These are phyloP conservation scores for Amanita pallidorosea DNA, from an alignment of 768 basidiomycete species.

Conservation along the genomic window DNA sequence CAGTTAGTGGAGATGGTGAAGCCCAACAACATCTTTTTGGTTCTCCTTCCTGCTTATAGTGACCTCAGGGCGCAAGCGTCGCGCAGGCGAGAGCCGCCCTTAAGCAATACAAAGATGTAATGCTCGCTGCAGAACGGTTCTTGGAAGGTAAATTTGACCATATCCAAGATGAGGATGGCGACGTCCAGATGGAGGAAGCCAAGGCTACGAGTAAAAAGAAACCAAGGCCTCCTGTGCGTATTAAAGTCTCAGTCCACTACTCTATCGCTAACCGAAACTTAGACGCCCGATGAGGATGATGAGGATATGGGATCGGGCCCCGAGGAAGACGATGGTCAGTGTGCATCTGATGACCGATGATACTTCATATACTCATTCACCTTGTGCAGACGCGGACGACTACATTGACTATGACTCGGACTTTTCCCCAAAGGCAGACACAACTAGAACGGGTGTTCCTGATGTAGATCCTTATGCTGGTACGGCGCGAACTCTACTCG, in stretches of 20 bases:
- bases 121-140: slow-evolving; percentile 81
- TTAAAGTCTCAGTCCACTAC: not conserved
- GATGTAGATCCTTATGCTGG: slow-evolving; percentile 89
- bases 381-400: slow-evolving; percentile 29
- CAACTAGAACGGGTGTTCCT: slow-evolving; percentile 25
- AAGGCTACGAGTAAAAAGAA: slow-evolving; percentile 8
- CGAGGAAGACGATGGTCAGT: slow-evolving; percentile 46
- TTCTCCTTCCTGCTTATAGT: not conserved
- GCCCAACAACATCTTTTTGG: not conserved
- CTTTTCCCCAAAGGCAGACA: slow-evolving; percentile 37
- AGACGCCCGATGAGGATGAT: slow-evolving; percentile 58
- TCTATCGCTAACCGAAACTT: slow-evolving; percentile 5
- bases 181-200: slow-evolving; percentile 31
- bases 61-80: slow-evolving; percentile 62
- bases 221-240: slow-evolving; percentile 18
- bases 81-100: slow-evolving; percentile 81
- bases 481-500: slow-evolving; percentile 14
- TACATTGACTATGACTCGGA: slow-evolving; percentile 82
- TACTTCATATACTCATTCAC: not conserved
- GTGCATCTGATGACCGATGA: not conserved
- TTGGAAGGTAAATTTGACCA: slow-evolving; percentile 80
- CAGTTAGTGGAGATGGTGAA: slow-evolving; percentile 47
- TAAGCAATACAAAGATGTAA: slow-evolving; percentile 76
- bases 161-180: slow-evolving; percentile 42
- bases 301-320: slow-evolving; percentile 29